phyloP scores from a whole-genome alignment of 495 filamentous ascomycete genomes.

The Trichocladium antarcticum region DNA sequence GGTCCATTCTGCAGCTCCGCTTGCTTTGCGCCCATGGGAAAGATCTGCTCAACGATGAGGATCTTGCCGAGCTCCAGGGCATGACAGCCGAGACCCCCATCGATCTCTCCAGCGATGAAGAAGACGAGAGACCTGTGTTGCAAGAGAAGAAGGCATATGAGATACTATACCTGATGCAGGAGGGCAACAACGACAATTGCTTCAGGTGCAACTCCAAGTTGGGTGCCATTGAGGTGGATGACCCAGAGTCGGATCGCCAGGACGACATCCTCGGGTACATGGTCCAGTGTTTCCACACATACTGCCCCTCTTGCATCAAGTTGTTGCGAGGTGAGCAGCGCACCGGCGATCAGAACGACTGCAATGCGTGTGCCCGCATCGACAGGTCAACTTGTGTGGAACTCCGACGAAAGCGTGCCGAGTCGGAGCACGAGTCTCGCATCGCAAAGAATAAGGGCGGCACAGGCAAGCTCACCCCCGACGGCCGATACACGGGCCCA shows the following conservation, averaged over 20 bases:
- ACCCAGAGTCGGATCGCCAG: constrained; percentile 44
- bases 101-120: constrained; percentile 66
- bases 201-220: constrained; percentile 55
- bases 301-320: constrained; percentile 64
- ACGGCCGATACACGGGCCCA: constrained; percentile 67
- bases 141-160: constrained; percentile 63
- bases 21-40: constrained; percentile 84
- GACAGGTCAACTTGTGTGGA: constrained; percentile 47
- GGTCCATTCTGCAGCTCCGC: constrained; percentile 80
- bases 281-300: constrained; percentile 70
- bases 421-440: constrained; percentile 45
- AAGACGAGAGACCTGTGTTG: constrained; percentile 43
- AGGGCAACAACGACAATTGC: constrained; percentile 63
- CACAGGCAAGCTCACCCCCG: constrained; percentile 45
- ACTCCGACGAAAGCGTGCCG: constrained; percentile 53
- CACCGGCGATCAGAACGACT: constrained; percentile 9
- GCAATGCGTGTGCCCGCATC: constrained; percentile 7
- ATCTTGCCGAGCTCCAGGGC: constrained; percentile 66
- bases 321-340: constrained; percentile 26
- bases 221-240: constrained; percentile 38
- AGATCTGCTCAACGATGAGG: constrained; percentile 73
- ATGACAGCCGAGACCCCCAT: constrained; percentile 72
- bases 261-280: constrained; percentile 62
- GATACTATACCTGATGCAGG: constrained; percentile 68
- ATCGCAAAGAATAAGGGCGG: constrained; percentile 29